Evolutionary conservation across 2,329 filamentous ascomycete genomes (phyloP).

Genomic region (Alternaria tenuissima): DNA sequence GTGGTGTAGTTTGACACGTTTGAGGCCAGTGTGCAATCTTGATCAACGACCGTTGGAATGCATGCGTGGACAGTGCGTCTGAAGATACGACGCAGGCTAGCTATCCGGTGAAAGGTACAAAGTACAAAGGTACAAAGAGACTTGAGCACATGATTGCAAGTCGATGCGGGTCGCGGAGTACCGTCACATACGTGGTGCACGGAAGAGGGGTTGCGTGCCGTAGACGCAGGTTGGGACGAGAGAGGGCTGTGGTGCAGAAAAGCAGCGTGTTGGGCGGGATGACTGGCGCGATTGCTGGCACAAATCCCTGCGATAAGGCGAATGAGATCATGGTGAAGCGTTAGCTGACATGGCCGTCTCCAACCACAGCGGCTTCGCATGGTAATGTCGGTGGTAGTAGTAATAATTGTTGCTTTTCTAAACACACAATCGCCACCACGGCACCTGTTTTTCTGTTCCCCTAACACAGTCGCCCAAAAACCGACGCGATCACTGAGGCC

Average conservation of each 20-base stretch:
- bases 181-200: constrained; percentile 20
- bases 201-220: constrained; percentile 16
- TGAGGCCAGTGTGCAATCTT: neutral
- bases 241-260: constrained; percentile 8
- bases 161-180: constrained; percentile 22
- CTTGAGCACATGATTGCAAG: constrained; percentile 28
- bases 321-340: constrained; percentile 15
- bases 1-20: neutral
- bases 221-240: constrained; percentile 15
- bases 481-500: neutral
- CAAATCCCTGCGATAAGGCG: constrained; percentile 6
- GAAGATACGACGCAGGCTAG: neutral
- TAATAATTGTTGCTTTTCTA: neutral
- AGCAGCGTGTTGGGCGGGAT: constrained; percentile 11
- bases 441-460: neutral
- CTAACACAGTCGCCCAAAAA: neutral
- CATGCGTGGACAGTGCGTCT: neutral
- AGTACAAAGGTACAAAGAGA: constrained; percentile 5
- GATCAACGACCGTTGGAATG: neutral
- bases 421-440: neutral
- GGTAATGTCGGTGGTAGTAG: neutral
- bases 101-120: too few species aligned
- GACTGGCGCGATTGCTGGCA: constrained; percentile 8
- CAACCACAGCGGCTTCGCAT: neutral
- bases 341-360: neutral